Base-by-base conservation (phyloP, 192 early-diverging fungal species). In the Linnemannia hyalina region DNA sequence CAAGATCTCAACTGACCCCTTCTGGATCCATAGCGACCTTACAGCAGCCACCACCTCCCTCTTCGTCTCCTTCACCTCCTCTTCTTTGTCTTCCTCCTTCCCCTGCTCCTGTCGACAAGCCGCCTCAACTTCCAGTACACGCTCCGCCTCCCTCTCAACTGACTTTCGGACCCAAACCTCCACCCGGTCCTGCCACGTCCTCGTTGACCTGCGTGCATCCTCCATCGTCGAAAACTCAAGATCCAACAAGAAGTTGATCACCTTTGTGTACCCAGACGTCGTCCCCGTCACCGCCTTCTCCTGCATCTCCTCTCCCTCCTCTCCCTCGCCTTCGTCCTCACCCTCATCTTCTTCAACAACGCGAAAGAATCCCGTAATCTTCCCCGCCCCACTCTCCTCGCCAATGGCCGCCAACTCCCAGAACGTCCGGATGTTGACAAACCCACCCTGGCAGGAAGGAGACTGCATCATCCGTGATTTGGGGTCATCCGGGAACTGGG, bases 371-470 rank as follows among this genome's bases (percentile, higher is more conserved):
- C 93, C 96, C 2, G 94, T 88, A 49, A 93, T 83, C 55, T 92
- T 93, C 18, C 96, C 94, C 5, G 92, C 89, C 18, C 93, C 93
- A 79, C 95, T 96, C 75, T 97, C 96, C 70, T 95, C 94, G 20
- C 93, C 92, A 60, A 95, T 89, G 10, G 93, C 86, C 41, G 96
- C 81, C 85, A 96, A 82, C 46, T 94, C 92, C 88, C 93, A 91
- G 29, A 97, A 92, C n/a, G 73, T 88, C 18, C 68, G 29, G 26
- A 81, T 65, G 26, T 88, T 78, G 10, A 81, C 78, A 15, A 52
- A 44, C 3, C 84, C 84, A 13, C 60, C 52, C n/a, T 65, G 68
- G 41, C 79, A 77, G 5, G 79, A 81, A 6, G 79, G 60, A 5
- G 84, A 86, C 60, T 69, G 70, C 42, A 86, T 80, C 68, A 86